Percentiles rank a stretch among this genome's conserved stretches.
Evolutionary conservation across 176 grass and related monocot species (phyloP).

Genomic region (Zoysia pacifica): DNA sequence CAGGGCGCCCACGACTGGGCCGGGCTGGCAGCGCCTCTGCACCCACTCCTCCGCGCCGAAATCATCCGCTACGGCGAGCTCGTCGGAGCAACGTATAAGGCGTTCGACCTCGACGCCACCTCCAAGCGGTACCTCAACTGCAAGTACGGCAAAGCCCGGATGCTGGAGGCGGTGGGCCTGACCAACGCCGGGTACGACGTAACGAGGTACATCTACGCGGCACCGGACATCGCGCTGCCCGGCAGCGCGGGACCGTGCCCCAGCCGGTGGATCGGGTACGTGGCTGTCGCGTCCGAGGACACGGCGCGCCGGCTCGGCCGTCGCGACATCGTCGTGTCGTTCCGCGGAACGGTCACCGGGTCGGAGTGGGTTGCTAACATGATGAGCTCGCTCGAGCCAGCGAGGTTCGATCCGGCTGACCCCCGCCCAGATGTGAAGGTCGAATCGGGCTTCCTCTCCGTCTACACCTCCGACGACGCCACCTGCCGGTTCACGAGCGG

Average conservation of each 20-base stretch:
- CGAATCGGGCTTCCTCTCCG: no score
- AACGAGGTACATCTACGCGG: conserved; percentile 73
- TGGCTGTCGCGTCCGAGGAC: conserved; percentile 48
- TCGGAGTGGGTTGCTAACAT: conserved; percentile 82
- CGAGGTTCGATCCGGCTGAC: conserved; percentile 50
- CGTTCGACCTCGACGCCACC: conserved; percentile 63
- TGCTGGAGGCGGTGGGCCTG: conserved; percentile 71
- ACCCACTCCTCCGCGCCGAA: conserved; percentile 66
- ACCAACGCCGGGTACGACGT: conserved; percentile 55
- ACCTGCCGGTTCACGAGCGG: no score
- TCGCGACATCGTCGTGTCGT: conserved; percentile 62
- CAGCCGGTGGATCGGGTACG: conserved; percentile 87
- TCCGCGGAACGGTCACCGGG: conserved; percentile 69
- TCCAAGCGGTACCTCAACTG: conserved; percentile 78
- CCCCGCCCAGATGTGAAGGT: no score
- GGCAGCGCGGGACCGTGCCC: conserved; percentile 23
- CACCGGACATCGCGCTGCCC: conserved; percentile 51
- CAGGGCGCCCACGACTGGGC: conserved; percentile 69
- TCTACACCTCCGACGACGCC: no score
- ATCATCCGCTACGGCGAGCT: conserved; percentile 82
- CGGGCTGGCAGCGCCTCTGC: conserved; percentile 58
- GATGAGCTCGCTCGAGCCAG: conserved; percentile 74
- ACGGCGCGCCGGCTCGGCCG: conserved; percentile 46
- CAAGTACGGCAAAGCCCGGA: conserved; percentile 67
- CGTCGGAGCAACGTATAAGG: conserved; percentile 71